Conservation (phyloP, 2,329 filamentous ascomycete genomes). For the Colletotrichum incanum region DNA sequence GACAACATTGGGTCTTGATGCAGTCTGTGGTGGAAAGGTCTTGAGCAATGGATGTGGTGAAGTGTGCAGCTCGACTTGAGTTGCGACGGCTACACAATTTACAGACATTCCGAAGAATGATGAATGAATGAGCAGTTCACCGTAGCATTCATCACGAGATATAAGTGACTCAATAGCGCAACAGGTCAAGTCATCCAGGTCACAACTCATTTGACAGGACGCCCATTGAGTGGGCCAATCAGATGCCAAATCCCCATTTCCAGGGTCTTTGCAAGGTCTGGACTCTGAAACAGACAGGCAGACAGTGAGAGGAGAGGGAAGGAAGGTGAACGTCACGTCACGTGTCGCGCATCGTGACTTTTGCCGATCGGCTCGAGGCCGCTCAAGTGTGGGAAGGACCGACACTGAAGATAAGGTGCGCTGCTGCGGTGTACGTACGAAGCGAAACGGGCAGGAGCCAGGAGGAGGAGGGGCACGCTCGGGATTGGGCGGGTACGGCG, state of each 20-base stretch:
- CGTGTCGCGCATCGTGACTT: not conserved
- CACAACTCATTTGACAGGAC: not conserved
- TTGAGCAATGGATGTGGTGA: not conserved
- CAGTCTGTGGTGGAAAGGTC: not conserved
- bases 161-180: not conserved
- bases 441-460: not conserved
- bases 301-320: not conserved
- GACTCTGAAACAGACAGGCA: not conserved
- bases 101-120: too few relatives aligned
- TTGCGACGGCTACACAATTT: not conserved
- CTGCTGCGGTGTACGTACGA: not conserved
- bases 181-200: not conserved
- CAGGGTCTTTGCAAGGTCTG: too few relatives aligned
- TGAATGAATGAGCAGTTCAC: not conserved
- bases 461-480: not conserved
- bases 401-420: not conserved
- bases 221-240: not conserved
- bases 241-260: too few relatives aligned
- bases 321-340: not conserved
- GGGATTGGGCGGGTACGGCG: constrained; percentile 1
- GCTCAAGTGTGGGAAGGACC: not conserved
- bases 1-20: constrained; percentile 12
- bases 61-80: not conserved
- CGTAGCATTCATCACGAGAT: not conserved
- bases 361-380: constrained; percentile 10